Evolutionary conservation across 371 early-diverging fungal species (phyloP), one percentile per base, ranked within the genome.

Genomic region (Actinomucor elegans): DNA sequence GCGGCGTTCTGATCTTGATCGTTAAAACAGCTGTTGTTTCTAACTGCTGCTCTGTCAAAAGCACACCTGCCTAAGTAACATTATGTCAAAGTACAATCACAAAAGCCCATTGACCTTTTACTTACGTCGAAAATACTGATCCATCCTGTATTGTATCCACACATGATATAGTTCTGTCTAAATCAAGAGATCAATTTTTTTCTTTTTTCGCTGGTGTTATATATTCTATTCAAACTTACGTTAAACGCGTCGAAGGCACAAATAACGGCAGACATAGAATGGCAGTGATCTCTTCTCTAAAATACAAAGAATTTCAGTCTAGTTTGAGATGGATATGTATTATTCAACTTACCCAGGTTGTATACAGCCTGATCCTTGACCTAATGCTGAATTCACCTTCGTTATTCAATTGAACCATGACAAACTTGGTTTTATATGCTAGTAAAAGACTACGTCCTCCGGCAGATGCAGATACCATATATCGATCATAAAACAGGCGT

Each of bases 121-220:
- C 45, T 37, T 71, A 79, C 84, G 48, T 80, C 77, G 81, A 77
- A 61, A 80, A 84, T n/a, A 84, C 74, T 20, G 37, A 84, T 64
- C 82, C 82, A 80, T 1, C 84, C 84, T 20, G 82, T 76, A 33
- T 67, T 78, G 58, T 84, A 84, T 18, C 84, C 84, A 43, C 78
- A 68, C 60, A 84, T 79, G 14, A 81, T 61, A 52, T 78, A 84
- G 18, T 79, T 71, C 53, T 81, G 78, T 40, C 84, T 84, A 57
- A 17, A 18, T 11, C 10, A n/a, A 44, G 15, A 15, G 5, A 34
- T 33, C 18, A 47, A 11, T 17, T 4, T n/a, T n/a, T n/a, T n/a
- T n/a, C n/a, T n/a, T n/a, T n/a, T n/a, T n/a, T n/a, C n/a, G n/a
- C n/a, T n/a, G n/a, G n/a, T n/a, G n/a, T n/a, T n/a, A n/a, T n/a